A percentile compares a stretch with the other conserved stretches of the same genome.
Conservation (phyloP, 23 red algal genomes). For the Gracilaria caudata region DNA sequence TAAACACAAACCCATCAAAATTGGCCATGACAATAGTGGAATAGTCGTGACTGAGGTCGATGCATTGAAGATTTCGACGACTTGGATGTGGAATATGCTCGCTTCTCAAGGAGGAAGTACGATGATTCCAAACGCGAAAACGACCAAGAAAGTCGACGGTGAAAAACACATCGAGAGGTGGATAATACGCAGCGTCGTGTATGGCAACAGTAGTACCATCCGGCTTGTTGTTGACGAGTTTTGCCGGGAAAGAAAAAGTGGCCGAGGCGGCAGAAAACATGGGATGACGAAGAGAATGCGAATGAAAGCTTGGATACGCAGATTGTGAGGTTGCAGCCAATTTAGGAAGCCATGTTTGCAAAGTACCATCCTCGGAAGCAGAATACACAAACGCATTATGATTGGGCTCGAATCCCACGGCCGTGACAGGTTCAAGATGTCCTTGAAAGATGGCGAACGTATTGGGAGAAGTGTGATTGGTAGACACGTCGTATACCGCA, state of each 20-base stretch:
- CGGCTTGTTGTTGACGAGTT: conserved; percentile 23
- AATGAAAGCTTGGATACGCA: conserved; percentile 15
- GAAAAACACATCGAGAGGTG: conserved; percentile 51
- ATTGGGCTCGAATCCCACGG: conserved; percentile 60
- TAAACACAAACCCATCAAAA: conserved; percentile 63
- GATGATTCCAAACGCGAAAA: conserved; percentile 52
- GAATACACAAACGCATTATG: conserved; percentile 67
- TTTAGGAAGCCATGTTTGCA: conserved; percentile 59
- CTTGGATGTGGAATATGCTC: conserved; percentile 43
- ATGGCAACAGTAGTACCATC: conserved; percentile 46
- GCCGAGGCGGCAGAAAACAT: conserved; percentile 14
- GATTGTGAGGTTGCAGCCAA: background rate
- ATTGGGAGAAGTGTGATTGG: conserved; percentile 34
- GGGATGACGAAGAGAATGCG: conserved; percentile 4
- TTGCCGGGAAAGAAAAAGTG: conserved; percentile 12
- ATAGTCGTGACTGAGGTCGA: conserved; percentile 38
- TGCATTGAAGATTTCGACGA: conserved; percentile 41
- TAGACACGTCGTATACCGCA: conserved; percentile 51
- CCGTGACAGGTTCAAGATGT: conserved; percentile 53
- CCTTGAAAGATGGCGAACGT: conserved; percentile 24
- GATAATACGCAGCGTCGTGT: conserved; percentile 52
- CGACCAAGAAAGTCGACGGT: conserved; percentile 59
- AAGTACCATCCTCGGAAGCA: conserved; percentile 65
- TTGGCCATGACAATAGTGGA: conserved; percentile 53
- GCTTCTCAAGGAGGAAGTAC: background rate